Evolutionary conservation across 1,284 basidiomycete species (phyloP), one percentile per base, ranked within the genome.

Genomic region (Irpex sp.): DNA sequence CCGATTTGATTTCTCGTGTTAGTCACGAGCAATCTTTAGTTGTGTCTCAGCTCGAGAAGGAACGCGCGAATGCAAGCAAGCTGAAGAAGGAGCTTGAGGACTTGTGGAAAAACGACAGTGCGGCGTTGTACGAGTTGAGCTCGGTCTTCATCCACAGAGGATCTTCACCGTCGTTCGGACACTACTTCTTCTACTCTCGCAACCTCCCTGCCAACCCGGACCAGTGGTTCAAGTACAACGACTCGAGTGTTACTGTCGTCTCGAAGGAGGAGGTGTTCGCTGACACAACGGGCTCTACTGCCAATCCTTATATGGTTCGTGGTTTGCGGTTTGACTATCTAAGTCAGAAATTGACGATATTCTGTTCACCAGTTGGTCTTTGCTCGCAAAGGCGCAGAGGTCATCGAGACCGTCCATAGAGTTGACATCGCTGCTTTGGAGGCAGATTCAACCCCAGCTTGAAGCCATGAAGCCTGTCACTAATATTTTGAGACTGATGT

Each of bases 91-190:
- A 89, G 62, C 77, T 97, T 55, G 92, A 96, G 67, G 76, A 76
- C 1, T 71, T 96, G 6, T 99, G 97, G 97, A 77, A 77, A 49
- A 85, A 87, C 66, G 85, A 88, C 60, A 80, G 71, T 5, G 78
- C 84, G 33, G 87, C 86, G 26, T 88, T 90, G 59, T 99, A 98
- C 73, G 93, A 97, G 71, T 83, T 99, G 49, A 95, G 94, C 0
- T 93, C 94, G 11, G 96, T 98, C 11, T 99, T 98, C 77, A 93
- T 98, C 69, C 97, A 99, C 76, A 90, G 97, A 47, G 95, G 95
- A 50, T 84, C 86, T 15, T 89, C 90, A 19, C 88, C 91, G 0
- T 89, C 87, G 4, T 94, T 88, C 78, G 94, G 94, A 33, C 91
- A 95, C 75, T 93, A 95, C 74, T 95, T 92, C 78, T 92, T 95